Conservation (phyloP, 2,329 filamentous ascomycete species). For the Fusarium sp. region DNA sequence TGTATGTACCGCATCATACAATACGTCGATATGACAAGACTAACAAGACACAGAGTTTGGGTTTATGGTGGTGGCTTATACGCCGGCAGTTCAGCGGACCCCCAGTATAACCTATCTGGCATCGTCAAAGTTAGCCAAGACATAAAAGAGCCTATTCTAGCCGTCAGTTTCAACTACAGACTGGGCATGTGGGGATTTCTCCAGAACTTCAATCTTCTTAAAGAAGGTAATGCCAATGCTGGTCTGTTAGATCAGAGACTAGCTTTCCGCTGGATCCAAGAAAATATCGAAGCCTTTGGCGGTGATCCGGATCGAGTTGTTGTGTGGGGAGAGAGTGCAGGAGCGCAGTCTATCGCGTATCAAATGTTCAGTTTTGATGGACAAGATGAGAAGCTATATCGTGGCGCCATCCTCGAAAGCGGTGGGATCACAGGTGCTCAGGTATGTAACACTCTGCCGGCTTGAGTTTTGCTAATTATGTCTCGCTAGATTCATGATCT, state of each 20-base stretch:
- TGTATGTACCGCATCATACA: conserved; percentile 6
- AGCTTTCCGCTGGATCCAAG: conserved; percentile 63
- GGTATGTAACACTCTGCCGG: neutral
- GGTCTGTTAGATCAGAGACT: conserved; percentile 64
- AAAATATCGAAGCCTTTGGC: conserved; percentile 66
- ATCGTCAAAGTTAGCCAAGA: conserved; percentile 64
- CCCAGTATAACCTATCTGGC: conserved; percentile 54
- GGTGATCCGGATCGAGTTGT: conserved; percentile 61
- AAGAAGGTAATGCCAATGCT: conserved; percentile 60
- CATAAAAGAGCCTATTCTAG: conserved; percentile 65
- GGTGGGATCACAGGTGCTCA: conserved; percentile 52
- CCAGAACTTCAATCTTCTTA: conserved; percentile 58
- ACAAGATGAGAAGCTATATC: conserved; percentile 66
- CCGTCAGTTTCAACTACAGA: conserved; percentile 66
- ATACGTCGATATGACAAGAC: neutral
- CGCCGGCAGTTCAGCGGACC: conserved; percentile 62
- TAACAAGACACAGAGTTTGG: conserved; percentile 57
- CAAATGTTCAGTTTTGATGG: conserved; percentile 69
- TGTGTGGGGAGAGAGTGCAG: conserved; percentile 63
- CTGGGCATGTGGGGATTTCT: conserved; percentile 67
- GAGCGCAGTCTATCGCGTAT: conserved; percentile 56
- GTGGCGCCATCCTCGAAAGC: conserved; percentile 65
- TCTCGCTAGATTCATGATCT: conserved; percentile 39
- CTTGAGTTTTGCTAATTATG: neutral
- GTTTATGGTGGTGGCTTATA: conserved; percentile 69